Evolutionary conservation across 2,329 filamentous ascomycete genomes (phyloP).

Genomic region (Fusarium sp.): DNA sequence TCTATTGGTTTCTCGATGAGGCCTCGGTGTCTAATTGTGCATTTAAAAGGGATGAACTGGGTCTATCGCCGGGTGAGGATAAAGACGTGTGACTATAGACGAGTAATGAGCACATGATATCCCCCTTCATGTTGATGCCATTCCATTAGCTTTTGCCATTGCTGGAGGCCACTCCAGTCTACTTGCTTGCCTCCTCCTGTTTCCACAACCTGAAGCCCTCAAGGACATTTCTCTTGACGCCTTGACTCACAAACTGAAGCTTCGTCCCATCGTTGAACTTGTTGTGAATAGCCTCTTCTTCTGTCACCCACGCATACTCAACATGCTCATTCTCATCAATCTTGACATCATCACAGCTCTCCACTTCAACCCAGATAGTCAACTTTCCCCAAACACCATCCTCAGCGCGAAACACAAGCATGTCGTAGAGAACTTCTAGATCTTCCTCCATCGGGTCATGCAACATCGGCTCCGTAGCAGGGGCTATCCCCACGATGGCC

Average conservation of each 20-base stretch:
- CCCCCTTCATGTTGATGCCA: slow-evolving; percentile 14
- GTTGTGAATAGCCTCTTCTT: slow-evolving; percentile 53
- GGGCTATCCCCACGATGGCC: slow-evolving; percentile 36
- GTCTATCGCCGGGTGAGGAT: slow-evolving; percentile 16
- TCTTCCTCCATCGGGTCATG: slow-evolving; percentile 38
- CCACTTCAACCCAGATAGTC: slow-evolving; percentile 50
- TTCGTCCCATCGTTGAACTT: slow-evolving; percentile 47
- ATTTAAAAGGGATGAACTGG: slow-evolving; percentile 6
- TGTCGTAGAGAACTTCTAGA: slow-evolving; percentile 41
- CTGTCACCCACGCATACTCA: slow-evolving; percentile 57
- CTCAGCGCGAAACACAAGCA: slow-evolving; percentile 47
- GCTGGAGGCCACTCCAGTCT: not conserved
- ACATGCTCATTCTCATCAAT: slow-evolving; percentile 57
- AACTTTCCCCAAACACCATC: slow-evolving; percentile 51
- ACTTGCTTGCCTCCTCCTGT: slow-evolving; percentile 19
- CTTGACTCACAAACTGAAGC: slow-evolving; percentile 54
- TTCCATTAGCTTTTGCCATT: not conserved
- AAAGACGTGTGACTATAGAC: slow-evolving; percentile 38
- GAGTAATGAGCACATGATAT: slow-evolving; percentile 42
- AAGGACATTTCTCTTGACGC: slow-evolving; percentile 51
- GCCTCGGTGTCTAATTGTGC: slow-evolving; percentile 24
- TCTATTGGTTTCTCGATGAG: slow-evolving; percentile 7
- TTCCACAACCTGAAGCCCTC: slow-evolving; percentile 53
- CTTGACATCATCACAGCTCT: slow-evolving; percentile 44
- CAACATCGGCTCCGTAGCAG: not conserved